These are phyloP conservation scores for Puccinia novopanici DNA, from an alignment of 1,284 basidiomycete species.

Conservation along the genomic window DNA sequence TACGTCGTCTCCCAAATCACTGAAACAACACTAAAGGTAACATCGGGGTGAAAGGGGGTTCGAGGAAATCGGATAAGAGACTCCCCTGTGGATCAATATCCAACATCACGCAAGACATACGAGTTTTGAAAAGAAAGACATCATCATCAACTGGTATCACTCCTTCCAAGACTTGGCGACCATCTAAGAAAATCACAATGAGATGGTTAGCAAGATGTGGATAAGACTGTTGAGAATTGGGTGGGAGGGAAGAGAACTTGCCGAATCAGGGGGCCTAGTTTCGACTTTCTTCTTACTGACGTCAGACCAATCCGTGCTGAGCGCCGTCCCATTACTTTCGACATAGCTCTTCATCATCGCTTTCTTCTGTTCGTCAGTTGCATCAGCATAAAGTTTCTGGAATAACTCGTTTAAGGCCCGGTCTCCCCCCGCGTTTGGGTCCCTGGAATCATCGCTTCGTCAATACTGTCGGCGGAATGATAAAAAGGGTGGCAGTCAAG, in stretches of 20 bases:
- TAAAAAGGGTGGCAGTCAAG: too few species aligned
- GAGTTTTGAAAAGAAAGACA: too few species aligned
- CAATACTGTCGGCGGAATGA: not conserved
- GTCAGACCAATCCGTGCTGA: conserved; percentile 91
- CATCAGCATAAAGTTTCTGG: conserved; percentile 70
- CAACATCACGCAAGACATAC: too few species aligned
- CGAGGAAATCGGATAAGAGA: too few species aligned
- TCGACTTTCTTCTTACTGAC: conserved; percentile 71
- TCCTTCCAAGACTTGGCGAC: conserved; percentile 20
- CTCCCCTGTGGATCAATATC: too few species aligned
- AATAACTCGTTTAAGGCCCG: conserved; percentile 59
- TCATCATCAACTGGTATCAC: not conserved
- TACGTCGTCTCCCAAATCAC: too few species aligned
- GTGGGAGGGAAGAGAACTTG: not conserved
- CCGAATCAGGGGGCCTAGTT: conserved; percentile 33
- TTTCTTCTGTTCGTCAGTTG: conserved; percentile 74
- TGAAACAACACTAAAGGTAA: too few species aligned
- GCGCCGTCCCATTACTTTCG: conserved; percentile 76
- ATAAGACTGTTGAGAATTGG: not conserved
- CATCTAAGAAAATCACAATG: not conserved
- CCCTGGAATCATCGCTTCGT: conserved; percentile 56
- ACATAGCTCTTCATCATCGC: conserved; percentile 96
- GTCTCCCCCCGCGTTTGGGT: conserved; percentile 81
- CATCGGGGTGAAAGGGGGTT: too few species aligned
- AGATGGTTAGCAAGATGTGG: not conserved